phyloP scores from a whole-genome alignment of 192 early-diverging fungal species.

The Cladochytrium replicatum region DNA sequence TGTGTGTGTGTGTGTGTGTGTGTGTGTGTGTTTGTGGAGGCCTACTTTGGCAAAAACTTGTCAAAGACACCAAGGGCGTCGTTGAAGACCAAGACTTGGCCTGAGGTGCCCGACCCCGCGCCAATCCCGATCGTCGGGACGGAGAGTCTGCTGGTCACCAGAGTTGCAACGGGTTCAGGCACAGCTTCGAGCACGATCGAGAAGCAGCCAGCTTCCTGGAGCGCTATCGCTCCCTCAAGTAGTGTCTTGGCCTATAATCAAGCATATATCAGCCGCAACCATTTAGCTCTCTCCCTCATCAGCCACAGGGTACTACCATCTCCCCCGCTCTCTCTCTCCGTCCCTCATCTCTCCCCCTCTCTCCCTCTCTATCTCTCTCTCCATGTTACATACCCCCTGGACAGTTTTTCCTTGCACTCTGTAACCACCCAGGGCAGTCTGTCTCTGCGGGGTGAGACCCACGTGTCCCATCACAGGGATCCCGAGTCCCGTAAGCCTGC shows the following conservation, averaged over 20 bases:
- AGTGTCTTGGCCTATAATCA: slow-evolving; percentile 54
- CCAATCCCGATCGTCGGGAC: slow-evolving; percentile 98
- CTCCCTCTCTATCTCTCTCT: no score
- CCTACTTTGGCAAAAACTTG: slow-evolving; percentile 74
- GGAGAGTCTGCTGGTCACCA: slow-evolving; percentile 62
- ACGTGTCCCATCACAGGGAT: slow-evolving; percentile 93
- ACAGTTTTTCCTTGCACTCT: slow-evolving; percentile 85
- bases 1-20: background rate
- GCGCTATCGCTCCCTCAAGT: slow-evolving; percentile 76
- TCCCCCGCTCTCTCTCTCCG: no score
- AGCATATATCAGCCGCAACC: background rate
- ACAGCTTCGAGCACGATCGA: slow-evolving; percentile 86
- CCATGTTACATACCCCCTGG: slow-evolving; percentile 36
- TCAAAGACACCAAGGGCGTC: slow-evolving; percentile 93
- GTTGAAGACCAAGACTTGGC: slow-evolving; percentile 87
- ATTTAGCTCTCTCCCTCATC: no score
- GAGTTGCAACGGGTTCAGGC: slow-evolving; percentile 77
- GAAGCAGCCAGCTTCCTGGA: slow-evolving; percentile 89
- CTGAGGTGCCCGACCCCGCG: slow-evolving; percentile 74
- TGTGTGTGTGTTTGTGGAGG: no score
- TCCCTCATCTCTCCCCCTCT: background rate
- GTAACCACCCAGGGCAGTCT: slow-evolving; percentile 78
- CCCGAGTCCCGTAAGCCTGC: slow-evolving; percentile 70
- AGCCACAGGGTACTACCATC: no score
- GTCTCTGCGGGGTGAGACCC: slow-evolving; percentile 90